Evolutionary conservation across 2,329 filamentous ascomycete species (phyloP).

Genomic region (Corniculantispora saksenae): DNA sequence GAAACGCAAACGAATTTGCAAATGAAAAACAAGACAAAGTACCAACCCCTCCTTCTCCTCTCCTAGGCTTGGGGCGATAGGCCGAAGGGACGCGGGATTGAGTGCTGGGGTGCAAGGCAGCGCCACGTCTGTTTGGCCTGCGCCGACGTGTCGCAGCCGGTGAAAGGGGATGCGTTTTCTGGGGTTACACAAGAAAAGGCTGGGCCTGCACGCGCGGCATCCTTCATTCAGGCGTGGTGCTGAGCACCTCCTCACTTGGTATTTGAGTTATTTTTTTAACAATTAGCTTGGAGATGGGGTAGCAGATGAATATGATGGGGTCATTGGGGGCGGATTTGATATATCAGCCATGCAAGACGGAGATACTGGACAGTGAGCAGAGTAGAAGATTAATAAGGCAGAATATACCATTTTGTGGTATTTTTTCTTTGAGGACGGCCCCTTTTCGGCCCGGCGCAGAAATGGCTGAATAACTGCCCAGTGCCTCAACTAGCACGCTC

Average conservation of each 20-base stretch:
- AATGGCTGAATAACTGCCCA: too few species aligned
- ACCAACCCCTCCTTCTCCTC: neutral
- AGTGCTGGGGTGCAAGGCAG: neutral
- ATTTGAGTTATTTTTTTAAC: neutral
- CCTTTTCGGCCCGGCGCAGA: too few species aligned
- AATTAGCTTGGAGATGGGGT: neutral
- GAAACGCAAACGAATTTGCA: neutral
- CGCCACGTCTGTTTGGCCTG: neutral
- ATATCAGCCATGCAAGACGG: neutral
- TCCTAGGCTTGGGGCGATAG: neutral
- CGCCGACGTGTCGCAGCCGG: neutral
- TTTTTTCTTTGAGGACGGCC: too few species aligned
- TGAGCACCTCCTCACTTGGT: neutral
- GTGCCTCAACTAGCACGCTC: too few species aligned
- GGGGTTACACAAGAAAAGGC: conserved; percentile 1
- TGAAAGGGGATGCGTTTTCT: neutral
- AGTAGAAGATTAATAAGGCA: neutral
- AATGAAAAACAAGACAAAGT: neutral
- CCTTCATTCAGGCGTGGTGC: neutral
- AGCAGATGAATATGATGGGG: neutral
- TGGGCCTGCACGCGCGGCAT: neutral
- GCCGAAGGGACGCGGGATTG: neutral
- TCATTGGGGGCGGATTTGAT: neutral
- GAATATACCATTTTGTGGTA: neutral
- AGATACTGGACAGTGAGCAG: neutral